Conservation (phyloP, 805 yeast genomes). For the Nakazawaea ishiwadae region DNA sequence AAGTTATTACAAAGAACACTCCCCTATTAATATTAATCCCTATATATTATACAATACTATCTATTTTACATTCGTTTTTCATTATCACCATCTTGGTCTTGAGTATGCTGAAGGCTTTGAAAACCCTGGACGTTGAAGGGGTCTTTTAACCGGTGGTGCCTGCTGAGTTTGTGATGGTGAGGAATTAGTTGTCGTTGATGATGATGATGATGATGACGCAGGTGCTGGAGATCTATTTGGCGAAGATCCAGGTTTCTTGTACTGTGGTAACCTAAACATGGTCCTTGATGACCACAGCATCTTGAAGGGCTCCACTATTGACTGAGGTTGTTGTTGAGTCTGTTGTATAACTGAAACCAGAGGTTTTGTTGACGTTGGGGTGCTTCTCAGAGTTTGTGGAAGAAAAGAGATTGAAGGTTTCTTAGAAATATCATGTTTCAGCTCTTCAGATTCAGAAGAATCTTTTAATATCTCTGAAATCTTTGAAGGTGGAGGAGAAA, state of each 20-base stretch:
- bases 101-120: conserved; percentile 9
- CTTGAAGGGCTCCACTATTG: conserved; percentile 10
- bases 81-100: conserved; percentile 12
- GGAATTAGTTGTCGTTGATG: not conserved
- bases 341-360: too few species aligned
- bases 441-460: not conserved
- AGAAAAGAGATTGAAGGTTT: not conserved
- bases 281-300: conserved; percentile 14
- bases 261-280: conserved; percentile 25
- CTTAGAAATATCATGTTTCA: not conserved
- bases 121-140: conserved; percentile 8
- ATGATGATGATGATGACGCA: not conserved
- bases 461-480: not conserved
- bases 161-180: not conserved
- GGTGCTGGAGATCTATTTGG: not conserved
- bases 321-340: conserved; percentile 7
- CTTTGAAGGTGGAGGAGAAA: not conserved
- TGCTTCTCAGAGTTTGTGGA: conserved; percentile 5
- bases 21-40: too few species aligned
- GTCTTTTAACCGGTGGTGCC: conserved; percentile 5
- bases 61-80: not conserved
- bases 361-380: conserved; percentile 11
- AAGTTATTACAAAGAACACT: too few species aligned
- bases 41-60: not conserved
- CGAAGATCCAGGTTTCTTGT: conserved; percentile 22